Evolutionary conservation across 768 basidiomycete species (phyloP).

Genomic region (Amanita rubescens): DNA sequence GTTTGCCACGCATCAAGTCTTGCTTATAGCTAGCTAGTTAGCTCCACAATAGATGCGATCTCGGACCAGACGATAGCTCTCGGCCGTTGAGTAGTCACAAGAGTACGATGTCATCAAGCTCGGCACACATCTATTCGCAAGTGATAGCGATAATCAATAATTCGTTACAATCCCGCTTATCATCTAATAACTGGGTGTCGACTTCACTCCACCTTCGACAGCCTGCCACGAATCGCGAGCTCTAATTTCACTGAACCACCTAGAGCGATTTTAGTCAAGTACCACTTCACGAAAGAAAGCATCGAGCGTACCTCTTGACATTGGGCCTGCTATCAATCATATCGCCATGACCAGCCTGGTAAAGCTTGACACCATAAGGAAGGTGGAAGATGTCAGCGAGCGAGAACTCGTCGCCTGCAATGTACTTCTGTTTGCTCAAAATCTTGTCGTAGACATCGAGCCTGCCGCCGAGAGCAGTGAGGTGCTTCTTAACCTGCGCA

Average conservation of each 20-base stretch:
- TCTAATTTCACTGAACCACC: background rate
- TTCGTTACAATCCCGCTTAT: too few relatives aligned
- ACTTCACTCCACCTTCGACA: background rate
- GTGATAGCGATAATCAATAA: too few relatives aligned
- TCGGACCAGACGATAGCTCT: too few relatives aligned
- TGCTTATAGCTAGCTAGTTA: too few relatives aligned
- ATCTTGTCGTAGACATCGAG: slow-evolving; percentile 51
- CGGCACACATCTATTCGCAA: too few relatives aligned
- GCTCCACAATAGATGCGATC: too few relatives aligned
- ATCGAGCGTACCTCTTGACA: slow-evolving; percentile 29
- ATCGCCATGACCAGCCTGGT: slow-evolving; percentile 20
- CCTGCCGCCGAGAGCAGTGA: slow-evolving; percentile 27
- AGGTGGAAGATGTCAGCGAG: slow-evolving; percentile 55
- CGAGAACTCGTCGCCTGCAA: slow-evolving; percentile 50
- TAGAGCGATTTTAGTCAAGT: background rate
- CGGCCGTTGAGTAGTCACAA: too few relatives aligned
- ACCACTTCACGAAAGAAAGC: background rate
- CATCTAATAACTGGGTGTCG: too few relatives aligned
- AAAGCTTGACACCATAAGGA: slow-evolving; percentile 24
- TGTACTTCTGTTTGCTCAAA: slow-evolving; percentile 43
- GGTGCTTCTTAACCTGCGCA: slow-evolving; percentile 17
- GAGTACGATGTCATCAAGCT: too few relatives aligned
- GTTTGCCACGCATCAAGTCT: too few relatives aligned
- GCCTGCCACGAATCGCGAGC: background rate
- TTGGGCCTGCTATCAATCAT: slow-evolving; percentile 31